Evolutionary conservation across 495 filamentous ascomycete species (phyloP).

Genomic region (Neurospora africana): DNA sequence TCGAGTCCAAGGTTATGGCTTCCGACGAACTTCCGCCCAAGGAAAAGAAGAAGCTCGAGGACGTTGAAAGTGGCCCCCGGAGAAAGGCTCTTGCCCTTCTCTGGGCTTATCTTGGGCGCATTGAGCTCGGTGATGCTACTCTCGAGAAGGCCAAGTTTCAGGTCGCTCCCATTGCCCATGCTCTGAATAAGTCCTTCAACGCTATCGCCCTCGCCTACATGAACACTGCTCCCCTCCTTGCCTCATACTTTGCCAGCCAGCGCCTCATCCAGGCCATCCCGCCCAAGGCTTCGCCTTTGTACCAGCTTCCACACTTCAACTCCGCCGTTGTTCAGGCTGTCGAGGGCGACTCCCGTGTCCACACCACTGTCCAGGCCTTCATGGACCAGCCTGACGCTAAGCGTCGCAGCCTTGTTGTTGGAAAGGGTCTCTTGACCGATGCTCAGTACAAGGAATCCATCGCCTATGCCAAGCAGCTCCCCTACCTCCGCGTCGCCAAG

Average conservation of each 20-base stretch:
- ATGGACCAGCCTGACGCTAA: constrained; percentile 70
- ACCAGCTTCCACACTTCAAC: constrained; percentile 87
- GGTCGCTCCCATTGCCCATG: constrained; percentile 73
- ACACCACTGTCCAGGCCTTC: constrained; percentile 73
- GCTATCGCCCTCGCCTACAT: constrained; percentile 81
- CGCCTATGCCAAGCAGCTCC: constrained; percentile 68
- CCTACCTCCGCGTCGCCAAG: constrained; percentile 74
- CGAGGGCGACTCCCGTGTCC: constrained; percentile 65
- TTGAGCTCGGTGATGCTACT: constrained; percentile 59
- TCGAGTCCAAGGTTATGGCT: constrained; percentile 67
- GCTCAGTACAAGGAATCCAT: constrained; percentile 67
- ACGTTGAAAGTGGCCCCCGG: constrained; percentile 57
- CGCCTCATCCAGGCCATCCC: constrained; percentile 81
- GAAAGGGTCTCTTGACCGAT: constrained; percentile 60
- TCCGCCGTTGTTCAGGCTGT: constrained; percentile 60
- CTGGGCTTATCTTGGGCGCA: constrained; percentile 87
- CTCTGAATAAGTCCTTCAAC: constrained; percentile 74
- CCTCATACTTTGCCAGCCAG: constrained; percentile 73
- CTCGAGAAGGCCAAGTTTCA: constrained; percentile 68
- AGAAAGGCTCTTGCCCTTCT: constrained; percentile 81
- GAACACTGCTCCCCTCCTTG: constrained; percentile 68
- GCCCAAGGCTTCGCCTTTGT: constrained; percentile 72
- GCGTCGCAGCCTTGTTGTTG: constrained; percentile 57
- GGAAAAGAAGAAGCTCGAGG: constrained; percentile 57
- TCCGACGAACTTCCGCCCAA: constrained; percentile 46